Base-by-base conservation (phyloP, 768 basidiomycete genomes). In the Cystofilobasidium macerans region DNA sequence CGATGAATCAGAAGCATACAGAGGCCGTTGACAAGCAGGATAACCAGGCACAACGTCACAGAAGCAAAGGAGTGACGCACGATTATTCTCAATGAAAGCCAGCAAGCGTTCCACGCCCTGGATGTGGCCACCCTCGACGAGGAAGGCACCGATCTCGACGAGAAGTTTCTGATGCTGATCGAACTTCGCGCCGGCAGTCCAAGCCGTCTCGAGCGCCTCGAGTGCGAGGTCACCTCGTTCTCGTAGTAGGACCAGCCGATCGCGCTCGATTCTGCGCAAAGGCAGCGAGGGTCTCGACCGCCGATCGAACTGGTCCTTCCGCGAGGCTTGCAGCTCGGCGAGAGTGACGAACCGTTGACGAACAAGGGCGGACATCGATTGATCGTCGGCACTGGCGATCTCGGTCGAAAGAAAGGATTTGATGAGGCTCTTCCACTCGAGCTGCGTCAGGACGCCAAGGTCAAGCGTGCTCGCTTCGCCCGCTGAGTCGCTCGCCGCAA, bases 351-450 rank as follows among this genome's bases (percentile, higher is more conserved):
- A n/a, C n/a, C n/a, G n/a, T n/a, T n/a, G n/a, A n/a, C n/a, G n/a
- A n/a, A n/a, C n/a, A n/a, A n/a, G n/a, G n/a, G n/a, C n/a, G n/a
- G n/a, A n/a, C n/a, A n/a, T n/a, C n/a, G n/a, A n/a, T n/a, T n/a
- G n/a, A n/a, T n/a, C n/a, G n/a, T n/a, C n/a, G n/a, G n/a, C n/a
- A n/a, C n/a, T n/a, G n/a, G n/a, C 7, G 45, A 64, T n/a, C 18
- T 53, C 45, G 43, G 18, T 36, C 13, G 30, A 0, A 33, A 18
- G 33, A 22, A 38, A 20, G 11, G 0, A 40, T 26, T 83, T 78
- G 3, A 86, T 75, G 7, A 86, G 75, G 1, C 82, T 80, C 48
- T 80, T 76, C 76, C 82, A 84, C 72, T 88, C 85, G 13, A 74
- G 68, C 22, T 75, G 56, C 0, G 84, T 80, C 24, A 86, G 72